Percentiles rank a stretch among this genome's conserved stretches.
phyloP scores from a whole-genome alignment of 1,284 basidiomycete genomes.

The Xerocomus nothofagi region DNA sequence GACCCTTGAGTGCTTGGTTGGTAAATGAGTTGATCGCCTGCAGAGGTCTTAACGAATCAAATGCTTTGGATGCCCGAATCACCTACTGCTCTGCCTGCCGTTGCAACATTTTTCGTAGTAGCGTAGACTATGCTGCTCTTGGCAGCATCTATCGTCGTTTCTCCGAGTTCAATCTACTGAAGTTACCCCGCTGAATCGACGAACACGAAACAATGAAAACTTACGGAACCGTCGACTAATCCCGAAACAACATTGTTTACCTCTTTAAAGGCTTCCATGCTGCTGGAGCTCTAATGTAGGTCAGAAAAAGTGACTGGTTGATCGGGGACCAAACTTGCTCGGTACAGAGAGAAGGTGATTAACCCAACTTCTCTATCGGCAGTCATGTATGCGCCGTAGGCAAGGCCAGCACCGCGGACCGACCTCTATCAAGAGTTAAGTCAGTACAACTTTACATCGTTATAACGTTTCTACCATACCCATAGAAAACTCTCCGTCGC shows the following conservation, averaged over 20 bases:
- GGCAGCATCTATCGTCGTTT: conserved; percentile 86
- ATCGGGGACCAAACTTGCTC: conserved; percentile 48
- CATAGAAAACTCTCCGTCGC: conserved; percentile 95
- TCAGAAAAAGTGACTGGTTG: conserved; percentile 1
- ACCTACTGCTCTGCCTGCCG: conserved; percentile 79
- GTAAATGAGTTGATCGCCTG: conserved; percentile 80
- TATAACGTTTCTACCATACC: conserved; percentile 46
- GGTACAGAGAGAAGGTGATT: conserved; percentile 79
- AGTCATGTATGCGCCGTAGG: conserved; percentile 86
- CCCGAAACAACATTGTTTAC: conserved; percentile 75
- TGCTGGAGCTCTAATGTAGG: conserved; percentile 78
- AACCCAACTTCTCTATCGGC: conserved; percentile 83
- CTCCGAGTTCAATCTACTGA: conserved; percentile 77
- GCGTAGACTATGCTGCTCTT: conserved; percentile 89
- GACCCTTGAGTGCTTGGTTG: conserved; percentile 84
- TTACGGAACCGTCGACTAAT: conserved; percentile 76
- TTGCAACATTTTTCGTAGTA: conserved; percentile 81
- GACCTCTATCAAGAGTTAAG: conserved; percentile 51
- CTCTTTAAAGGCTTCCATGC: conserved; percentile 80
- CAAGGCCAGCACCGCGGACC: conserved; percentile 89
- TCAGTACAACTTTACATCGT: conserved; percentile 15
- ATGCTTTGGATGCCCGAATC: background rate
- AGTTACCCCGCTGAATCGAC: conserved; percentile 5
- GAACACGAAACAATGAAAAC: conserved; percentile 31
- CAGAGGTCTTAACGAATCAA: conserved; percentile 2